phyloP scores from a whole-genome alignment of 176 grass and related monocot species.

The Juncus effusus region DNA sequence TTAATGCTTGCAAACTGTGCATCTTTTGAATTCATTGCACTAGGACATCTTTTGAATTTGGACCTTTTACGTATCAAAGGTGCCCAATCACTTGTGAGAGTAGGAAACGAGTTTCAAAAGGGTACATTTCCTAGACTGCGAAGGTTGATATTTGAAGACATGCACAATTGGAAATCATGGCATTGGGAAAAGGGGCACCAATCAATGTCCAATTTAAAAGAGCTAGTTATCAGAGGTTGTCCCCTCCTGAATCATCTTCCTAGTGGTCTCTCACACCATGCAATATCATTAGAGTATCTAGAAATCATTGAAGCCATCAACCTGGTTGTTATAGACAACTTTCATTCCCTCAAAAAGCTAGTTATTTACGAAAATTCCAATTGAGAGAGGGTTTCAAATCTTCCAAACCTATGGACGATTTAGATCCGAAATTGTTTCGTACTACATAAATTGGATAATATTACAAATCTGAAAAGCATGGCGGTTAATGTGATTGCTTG shows the following conservation, averaged over 20 bases:
- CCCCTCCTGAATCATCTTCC: conserved; percentile 34
- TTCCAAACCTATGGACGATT: conserved; percentile 32
- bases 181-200: conserved; percentile 28
- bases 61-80: conserved; percentile 28
- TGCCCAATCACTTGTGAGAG: conserved; percentile 25
- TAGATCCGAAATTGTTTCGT: conserved; percentile 26
- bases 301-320: conserved; percentile 21
- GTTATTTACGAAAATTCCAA: conserved; percentile 28
- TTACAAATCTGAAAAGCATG: conserved; percentile 23
- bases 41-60: conserved; percentile 40
- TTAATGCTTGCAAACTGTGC: conserved; percentile 9
- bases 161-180: conserved; percentile 45
- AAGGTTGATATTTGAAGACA: conserved; percentile 35
- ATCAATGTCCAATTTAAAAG: conserved; percentile 24
- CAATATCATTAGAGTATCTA: conserved; percentile 28
- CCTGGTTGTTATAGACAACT: conserved; percentile 28
- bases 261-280: conserved; percentile 31
- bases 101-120: conserved; percentile 39
- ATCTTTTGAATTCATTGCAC: conserved; percentile 32
- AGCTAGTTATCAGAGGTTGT: conserved; percentile 7
- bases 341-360: conserved; percentile 27
- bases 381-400: conserved; percentile 24
- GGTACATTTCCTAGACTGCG: conserved; percentile 32
- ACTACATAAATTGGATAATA: conserved; percentile 10
- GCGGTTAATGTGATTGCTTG: conserved; percentile 10